These are phyloP conservation scores for Malus fusca DNA, from an alignment of 306 rosid genomes.

Conservation along the genomic window DNA sequence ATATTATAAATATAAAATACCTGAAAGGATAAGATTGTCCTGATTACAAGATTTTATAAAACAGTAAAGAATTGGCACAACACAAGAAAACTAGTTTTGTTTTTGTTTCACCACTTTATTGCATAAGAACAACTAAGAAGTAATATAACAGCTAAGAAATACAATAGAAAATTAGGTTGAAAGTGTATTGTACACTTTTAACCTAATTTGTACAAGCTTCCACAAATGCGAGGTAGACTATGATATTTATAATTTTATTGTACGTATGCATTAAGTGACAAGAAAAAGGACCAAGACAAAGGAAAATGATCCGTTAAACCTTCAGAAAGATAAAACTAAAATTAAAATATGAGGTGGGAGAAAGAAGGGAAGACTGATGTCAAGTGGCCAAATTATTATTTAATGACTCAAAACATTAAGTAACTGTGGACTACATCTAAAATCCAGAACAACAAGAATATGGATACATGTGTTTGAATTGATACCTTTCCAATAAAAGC, in stretches of 20 bases:
- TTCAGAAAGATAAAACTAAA: neutral
- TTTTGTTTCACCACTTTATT: neutral
- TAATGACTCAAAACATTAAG: neutral
- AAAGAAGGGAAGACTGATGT: neutral
- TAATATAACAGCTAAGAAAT: neutral
- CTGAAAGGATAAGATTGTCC: neutral
- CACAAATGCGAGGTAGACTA: neutral
- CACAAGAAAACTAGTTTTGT: neutral
- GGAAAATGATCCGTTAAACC: neutral
- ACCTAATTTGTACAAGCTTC: neutral
- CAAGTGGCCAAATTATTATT: neutral
- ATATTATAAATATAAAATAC: slow-evolving; percentile 10
- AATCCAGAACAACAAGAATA: slow-evolving; percentile 6
- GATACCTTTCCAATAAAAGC: slow-evolving; percentile 94
- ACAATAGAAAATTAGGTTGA: neutral
- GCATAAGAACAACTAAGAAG: neutral
- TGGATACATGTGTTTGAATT: neutral
- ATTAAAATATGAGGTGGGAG: neutral
- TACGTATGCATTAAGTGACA: neutral
- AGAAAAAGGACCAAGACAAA: neutral
- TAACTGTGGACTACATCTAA: slow-evolving; percentile 1
- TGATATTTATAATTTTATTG: neutral
- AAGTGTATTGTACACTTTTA: no score
- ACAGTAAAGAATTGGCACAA: neutral
- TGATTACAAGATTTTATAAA: neutral